Conservation (phyloP, 1,284 basidiomycete species). For the Ceratobasidium papillatum region DNA sequence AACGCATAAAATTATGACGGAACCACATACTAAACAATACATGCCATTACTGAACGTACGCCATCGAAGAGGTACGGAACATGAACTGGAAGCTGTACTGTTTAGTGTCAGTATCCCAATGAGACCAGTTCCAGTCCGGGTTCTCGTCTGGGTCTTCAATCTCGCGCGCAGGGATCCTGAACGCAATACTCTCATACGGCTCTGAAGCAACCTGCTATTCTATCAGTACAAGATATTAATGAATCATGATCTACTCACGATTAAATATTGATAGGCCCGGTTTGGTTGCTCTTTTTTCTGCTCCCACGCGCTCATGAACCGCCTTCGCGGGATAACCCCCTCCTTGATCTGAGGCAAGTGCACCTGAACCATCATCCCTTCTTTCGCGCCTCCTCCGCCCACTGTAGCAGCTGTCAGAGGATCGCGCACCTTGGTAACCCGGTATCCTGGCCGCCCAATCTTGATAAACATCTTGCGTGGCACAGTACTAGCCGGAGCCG, state of each 20-base stretch:
- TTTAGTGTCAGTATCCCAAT: conserved; percentile 96
- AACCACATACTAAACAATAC: not conserved
- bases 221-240: not conserved
- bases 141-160: conserved; percentile 95
- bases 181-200: conserved; percentile 98
- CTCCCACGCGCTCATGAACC: conserved; percentile 99
- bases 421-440: conserved; percentile 89
- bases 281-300: conserved; percentile 96
- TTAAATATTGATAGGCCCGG: conserved; percentile 95
- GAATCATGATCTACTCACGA: conserved; percentile 66
- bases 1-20: not conserved
- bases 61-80: conserved; percentile 59
- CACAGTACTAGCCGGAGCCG: conserved; percentile 71
- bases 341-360: conserved; percentile 94
- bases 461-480: conserved; percentile 96
- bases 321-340: conserved; percentile 82
- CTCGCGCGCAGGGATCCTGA: conserved; percentile 96
- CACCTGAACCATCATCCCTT: conserved; percentile 97
- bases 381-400: conserved; percentile 61
- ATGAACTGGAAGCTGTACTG: conserved; percentile 96
- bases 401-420: conserved; percentile 58
- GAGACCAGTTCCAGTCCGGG: conserved; percentile 93
- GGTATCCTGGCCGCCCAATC: conserved; percentile 95
- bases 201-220: conserved; percentile 88
- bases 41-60: conserved; percentile 20